phyloP scores from a whole-genome alignment of 345 rosid species.

The Salix purpurea region DNA sequence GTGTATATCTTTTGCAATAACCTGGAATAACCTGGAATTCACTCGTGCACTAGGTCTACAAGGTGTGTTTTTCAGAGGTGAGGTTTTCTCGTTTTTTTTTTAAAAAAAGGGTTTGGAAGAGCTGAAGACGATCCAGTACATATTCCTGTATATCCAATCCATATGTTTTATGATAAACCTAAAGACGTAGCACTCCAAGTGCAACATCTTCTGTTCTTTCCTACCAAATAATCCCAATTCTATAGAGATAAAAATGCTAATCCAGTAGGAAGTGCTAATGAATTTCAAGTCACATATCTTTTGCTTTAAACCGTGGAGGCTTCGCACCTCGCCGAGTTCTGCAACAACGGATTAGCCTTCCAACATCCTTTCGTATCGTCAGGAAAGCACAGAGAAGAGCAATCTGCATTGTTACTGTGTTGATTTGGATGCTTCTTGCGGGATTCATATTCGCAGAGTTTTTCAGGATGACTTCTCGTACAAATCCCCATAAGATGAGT shows the following conservation, averaged over 20 bases:
- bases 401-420: constrained; percentile 40
- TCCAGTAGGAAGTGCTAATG: not conserved
- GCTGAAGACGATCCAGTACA: too few relatives aligned
- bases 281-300: not conserved
- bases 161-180: too few relatives aligned
- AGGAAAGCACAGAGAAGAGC: constrained; percentile 52
- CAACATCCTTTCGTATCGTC: constrained; percentile 58
- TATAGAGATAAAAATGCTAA: not conserved
- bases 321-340: constrained; percentile 23
- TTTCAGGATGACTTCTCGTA: constrained; percentile 34
- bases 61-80: too few relatives aligned
- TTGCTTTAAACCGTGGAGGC: constrained; percentile 8
- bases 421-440: constrained; percentile 25
- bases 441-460: constrained; percentile 11
- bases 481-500: constrained; percentile 59
- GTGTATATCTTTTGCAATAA: accelerated
- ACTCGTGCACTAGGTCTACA: too few relatives aligned
- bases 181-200: too few relatives aligned
- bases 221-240: too few relatives aligned
- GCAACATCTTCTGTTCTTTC: too few relatives aligned
- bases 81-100: too few relatives aligned
- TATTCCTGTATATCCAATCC: too few relatives aligned
- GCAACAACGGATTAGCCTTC: constrained; percentile 44
- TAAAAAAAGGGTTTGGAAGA: too few relatives aligned
- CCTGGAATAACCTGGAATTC: too few relatives aligned